Percentiles rank a stretch among this genome's conserved stretches.
phyloP scores from a whole-genome alignment of 2,329 filamentous ascomycete genomes.

The Aspergillus neoniger region DNA sequence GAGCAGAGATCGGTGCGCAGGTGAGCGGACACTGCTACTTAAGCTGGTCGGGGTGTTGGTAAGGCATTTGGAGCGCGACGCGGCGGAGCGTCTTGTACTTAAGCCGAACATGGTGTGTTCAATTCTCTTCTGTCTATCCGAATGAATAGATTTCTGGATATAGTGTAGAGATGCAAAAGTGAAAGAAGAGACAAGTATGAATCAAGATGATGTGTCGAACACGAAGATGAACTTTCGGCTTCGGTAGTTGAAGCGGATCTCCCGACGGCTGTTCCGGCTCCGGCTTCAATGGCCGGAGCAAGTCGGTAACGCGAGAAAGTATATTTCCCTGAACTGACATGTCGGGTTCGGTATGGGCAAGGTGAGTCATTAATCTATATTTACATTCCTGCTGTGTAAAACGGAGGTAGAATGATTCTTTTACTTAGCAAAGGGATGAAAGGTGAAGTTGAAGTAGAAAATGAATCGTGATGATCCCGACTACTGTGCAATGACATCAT shows the following conservation, averaged over 20 bases:
- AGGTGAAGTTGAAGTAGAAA: not conserved
- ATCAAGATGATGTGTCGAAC: conserved; percentile 4
- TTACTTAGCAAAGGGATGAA: no score
- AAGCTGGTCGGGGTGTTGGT: conserved; percentile 10
- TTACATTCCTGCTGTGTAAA: not conserved
- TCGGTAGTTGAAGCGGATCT: conserved; percentile 8
- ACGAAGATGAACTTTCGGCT: conserved; percentile 12
- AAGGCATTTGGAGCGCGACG: conserved; percentile 24
- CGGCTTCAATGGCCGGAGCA: conserved; percentile 26
- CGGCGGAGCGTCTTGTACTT: conserved; percentile 21
- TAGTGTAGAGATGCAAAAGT: not conserved
- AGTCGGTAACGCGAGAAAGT: conserved; percentile 24
- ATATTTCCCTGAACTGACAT: not conserved
- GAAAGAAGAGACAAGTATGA: not conserved
- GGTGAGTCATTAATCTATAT: not conserved
- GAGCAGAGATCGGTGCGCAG: conserved; percentile 11
- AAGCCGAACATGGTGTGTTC: conserved; percentile 21
- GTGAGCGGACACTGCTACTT: conserved; percentile 4
- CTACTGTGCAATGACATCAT: conserved; percentile 11
- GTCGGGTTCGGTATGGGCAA: not conserved
- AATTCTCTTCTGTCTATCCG: not conserved
- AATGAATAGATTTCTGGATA: not conserved
- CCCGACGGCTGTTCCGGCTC: conserved; percentile 22
- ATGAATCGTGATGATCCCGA: not conserved
- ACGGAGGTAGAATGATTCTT: no score